Base-by-base conservation (phyloP, 2,329 filamentous ascomycete genomes). In the Pestalotiopsis sp. region DNA sequence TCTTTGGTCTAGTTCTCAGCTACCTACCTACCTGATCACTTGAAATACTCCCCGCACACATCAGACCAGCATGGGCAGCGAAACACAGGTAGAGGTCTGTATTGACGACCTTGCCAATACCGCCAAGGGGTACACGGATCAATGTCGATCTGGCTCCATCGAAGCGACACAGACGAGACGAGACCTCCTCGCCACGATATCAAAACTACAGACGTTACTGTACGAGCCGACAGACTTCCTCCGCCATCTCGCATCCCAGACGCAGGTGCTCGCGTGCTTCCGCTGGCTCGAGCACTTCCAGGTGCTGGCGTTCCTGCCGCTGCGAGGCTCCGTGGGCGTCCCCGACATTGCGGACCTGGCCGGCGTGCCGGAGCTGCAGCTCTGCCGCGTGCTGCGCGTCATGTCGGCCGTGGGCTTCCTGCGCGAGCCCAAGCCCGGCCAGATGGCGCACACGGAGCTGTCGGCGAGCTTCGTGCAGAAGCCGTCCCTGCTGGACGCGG, bases 201-300 rank as follows among this genome's bases (percentile, higher is more conserved):
- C 41, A 49, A n/a, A 23, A 58, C 11, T 58, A 4, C 56, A 58
- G 1, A 58, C 20, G 3, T 58, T 58, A 27, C 1, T 58, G 1
- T 20, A 58, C 20, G 56, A 58, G 1, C 56, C 56, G 13, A 58
- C 56, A 23, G 56, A 58, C 11, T 58, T 58, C 20, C 56, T 58
- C 12, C 56, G 56, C 9, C 56, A 27, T 4, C 56, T 58, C 4
- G 56, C 56, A 58, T n/a, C n/a, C 12, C 45, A 73, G 69, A 63
- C n/a, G 14, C 67, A 71, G 25, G 12, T 75, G 2, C 71, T 76
- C 17, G 72, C 74, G 3, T 83, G 81, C 62, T 69, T 84, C 6
- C 77, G 78, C 69, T 85, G 82, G 83, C 76, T 85, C 14, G 80
- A 77, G 5, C 80, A 85, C 13, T 82, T 82, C 69, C 82, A 84